These are phyloP conservation scores for Teunomyces aglyptinius DNA, from an alignment of 805 yeast genomes.

Conservation along the genomic window DNA sequence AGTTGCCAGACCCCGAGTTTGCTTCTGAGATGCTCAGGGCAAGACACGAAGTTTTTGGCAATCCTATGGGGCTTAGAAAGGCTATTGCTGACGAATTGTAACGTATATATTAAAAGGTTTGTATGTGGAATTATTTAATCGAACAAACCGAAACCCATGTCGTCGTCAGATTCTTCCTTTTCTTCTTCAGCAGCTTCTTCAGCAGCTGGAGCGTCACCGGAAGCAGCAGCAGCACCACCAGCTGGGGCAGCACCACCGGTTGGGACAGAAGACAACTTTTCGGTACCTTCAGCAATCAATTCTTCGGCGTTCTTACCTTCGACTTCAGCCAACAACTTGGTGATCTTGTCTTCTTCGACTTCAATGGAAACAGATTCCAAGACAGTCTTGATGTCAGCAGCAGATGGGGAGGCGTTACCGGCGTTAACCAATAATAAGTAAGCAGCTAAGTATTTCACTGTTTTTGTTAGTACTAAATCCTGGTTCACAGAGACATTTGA, in stretches of 20 bases:
- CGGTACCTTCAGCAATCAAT: conserved; percentile 38
- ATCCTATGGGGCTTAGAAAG: conserved; percentile 67
- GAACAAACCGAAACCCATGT: conserved; percentile 34
- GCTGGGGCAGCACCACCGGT: conserved; percentile 32
- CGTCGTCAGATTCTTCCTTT: conserved; percentile 25
- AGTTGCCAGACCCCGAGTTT: conserved; percentile 37
- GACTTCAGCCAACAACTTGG: conserved; percentile 34
- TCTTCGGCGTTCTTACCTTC: conserved; percentile 36
- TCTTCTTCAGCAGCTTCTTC: conserved; percentile 26
- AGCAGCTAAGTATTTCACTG: conserved; percentile 48
- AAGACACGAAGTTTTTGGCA: conserved; percentile 75
- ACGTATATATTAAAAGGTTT: conserved; percentile 6
- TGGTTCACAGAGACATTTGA: neutral
- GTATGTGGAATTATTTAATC: conserved; percentile 17
- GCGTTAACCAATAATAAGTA: conserved; percentile 47
- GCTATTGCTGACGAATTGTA: conserved; percentile 52
- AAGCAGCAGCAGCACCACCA: conserved; percentile 24
- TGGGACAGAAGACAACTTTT: conserved; percentile 35
- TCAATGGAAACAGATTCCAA: conserved; percentile 40
- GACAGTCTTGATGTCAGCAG: conserved; percentile 40
- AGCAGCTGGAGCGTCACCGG: conserved; percentile 25
- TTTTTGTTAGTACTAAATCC: conserved; percentile 21
- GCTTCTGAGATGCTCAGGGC: conserved; percentile 31
- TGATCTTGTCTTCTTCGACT: conserved; percentile 34
- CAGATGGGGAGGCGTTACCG: conserved; percentile 45